Base-by-base conservation (phyloP, 1,284 basidiomycete species). In the Pseudozyma sp. region DNA sequence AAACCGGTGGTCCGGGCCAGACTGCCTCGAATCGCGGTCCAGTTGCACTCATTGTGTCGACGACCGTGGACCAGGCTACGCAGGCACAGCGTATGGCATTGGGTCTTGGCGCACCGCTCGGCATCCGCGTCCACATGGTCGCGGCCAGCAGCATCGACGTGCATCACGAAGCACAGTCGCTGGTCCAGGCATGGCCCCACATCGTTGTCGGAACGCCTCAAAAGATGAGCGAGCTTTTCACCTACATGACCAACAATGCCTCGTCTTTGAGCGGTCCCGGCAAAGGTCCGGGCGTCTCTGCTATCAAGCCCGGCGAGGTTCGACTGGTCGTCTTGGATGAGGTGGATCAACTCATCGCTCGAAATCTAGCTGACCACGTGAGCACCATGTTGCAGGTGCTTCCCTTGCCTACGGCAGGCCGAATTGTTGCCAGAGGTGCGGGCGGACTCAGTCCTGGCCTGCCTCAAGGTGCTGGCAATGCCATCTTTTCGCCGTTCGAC, bases 51-150 rank as follows among this genome's bases (percentile, higher is more conserved):
- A 93, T 99, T 88, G 90, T 98, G 49, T 97, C 94, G 16, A 97
- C 96, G 0, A 99, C 96, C 0, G 94, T 98, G 17, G 96, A 99
- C 85, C 96, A 98, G 85, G 96, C 96, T 6, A 97, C 94, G 2
- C 96, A 98, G 85, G 95, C 95, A 37, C 94, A 98, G 81, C 92
- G 96, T 65, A 96, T 97, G 90, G 93, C 97, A 75, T 89, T 94
- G 49, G 95, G 97, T 84, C 88, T 99, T 19, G 96, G 95, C 24
- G 91, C 93, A 0, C 90, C 93, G 10, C 63, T 76, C 13, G 80
- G 79, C 46, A 74, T 81, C 39, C 67, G 79, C 17, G 77, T 81
- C 3, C 77, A 80, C 61, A 79, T 80, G 46, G 72, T 75, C 7
- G 77, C 73, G 11, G 72, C 75, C 19, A 72, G 62, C 45, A 59